A percentile compares a stretch with the other conserved stretches of the same genome.
Conservation (phyloP, 345 rosid genomes). For the Gossypium herbaceum region DNA sequence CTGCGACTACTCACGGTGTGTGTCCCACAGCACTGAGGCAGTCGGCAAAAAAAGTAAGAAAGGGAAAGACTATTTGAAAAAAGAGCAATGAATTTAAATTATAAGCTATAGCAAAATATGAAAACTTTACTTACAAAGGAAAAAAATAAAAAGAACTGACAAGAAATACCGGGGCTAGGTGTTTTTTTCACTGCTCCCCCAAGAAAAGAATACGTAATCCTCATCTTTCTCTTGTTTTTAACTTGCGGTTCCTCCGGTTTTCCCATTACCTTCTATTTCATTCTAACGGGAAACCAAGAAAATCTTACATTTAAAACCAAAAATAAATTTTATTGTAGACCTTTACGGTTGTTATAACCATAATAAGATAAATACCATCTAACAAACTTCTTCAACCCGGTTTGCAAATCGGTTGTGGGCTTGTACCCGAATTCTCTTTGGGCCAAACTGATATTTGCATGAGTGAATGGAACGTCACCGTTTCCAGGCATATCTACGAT, state of each 20-base stretch:
- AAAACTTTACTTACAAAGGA: slow-evolving; percentile 17
- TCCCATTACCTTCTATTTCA: not conserved
- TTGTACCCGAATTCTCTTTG: slow-evolving; percentile 59
- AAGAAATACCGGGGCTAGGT: not conserved
- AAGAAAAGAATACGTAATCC: slow-evolving; percentile 16
- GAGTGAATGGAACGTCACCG: slow-evolving; percentile 91
- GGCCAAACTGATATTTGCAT: slow-evolving; percentile 74
- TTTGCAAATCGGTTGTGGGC: slow-evolving; percentile 79
- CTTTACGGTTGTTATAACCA: slow-evolving; percentile 56
- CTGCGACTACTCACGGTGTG: too few species aligned
- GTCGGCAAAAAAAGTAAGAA: too few species aligned
- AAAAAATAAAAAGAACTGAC: not conserved
- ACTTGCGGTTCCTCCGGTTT: not conserved
- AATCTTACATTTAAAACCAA: slow-evolving; percentile 1
- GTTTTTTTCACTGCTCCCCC: not conserved
- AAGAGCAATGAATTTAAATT: too few species aligned
- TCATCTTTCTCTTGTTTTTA: not conserved
- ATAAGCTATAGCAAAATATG: not conserved
- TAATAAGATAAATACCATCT: slow-evolving; percentile 77
- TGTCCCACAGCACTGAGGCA: too few species aligned
- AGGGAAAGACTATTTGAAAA: too few species aligned
- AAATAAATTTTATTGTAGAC: slow-evolving; percentile 32
- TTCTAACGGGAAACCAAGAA: not conserved
- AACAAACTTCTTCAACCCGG: slow-evolving; percentile 79
- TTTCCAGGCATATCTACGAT: slow-evolving; percentile 73